These are phyloP conservation scores for Calonectria pteridis DNA, from an alignment of 2,329 filamentous ascomycete genomes.

Conservation along the genomic window DNA sequence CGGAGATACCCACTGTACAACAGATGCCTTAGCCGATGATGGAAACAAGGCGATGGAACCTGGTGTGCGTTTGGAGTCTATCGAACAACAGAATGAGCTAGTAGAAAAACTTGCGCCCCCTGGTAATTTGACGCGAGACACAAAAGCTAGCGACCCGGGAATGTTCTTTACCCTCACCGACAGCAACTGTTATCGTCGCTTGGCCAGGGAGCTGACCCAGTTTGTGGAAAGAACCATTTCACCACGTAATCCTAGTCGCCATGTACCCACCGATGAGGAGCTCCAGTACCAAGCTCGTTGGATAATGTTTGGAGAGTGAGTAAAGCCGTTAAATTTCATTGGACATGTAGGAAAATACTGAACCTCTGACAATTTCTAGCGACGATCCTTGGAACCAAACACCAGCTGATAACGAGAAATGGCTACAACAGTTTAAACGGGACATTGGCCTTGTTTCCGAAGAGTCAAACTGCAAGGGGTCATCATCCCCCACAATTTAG, in stretches of 20 bases:
- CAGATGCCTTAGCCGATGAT: background rate
- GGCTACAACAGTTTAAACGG: constrained; percentile 40
- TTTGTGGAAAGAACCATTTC: constrained; percentile 42
- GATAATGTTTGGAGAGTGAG: constrained; percentile 46
- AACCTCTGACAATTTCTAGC: background rate
- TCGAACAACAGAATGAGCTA: background rate
- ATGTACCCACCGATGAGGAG: constrained; percentile 49
- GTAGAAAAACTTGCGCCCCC: background rate
- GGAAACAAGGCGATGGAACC: background rate
- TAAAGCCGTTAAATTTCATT: background rate
- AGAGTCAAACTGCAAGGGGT: background rate
- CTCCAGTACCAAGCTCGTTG: constrained; percentile 48
- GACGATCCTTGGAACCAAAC: constrained; percentile 58
- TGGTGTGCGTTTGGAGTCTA: background rate
- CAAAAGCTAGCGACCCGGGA: background rate
- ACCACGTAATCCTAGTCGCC: constrained; percentile 40
- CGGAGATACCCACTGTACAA: background rate
- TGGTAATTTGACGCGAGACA: background rate
- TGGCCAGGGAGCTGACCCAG: constrained; percentile 36
- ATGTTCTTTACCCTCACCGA: constrained; percentile 33
- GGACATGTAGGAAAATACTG: background rate
- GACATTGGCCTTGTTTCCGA: constrained; percentile 11
- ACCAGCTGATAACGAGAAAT: constrained; percentile 49
- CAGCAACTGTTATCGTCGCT: constrained; percentile 34
- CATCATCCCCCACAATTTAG: background rate